Evolutionary conservation across 495 filamentous ascomycete species (phyloP), one percentile per base, ranked within the genome.

Genomic region (Bacidia gigantensis): DNA sequence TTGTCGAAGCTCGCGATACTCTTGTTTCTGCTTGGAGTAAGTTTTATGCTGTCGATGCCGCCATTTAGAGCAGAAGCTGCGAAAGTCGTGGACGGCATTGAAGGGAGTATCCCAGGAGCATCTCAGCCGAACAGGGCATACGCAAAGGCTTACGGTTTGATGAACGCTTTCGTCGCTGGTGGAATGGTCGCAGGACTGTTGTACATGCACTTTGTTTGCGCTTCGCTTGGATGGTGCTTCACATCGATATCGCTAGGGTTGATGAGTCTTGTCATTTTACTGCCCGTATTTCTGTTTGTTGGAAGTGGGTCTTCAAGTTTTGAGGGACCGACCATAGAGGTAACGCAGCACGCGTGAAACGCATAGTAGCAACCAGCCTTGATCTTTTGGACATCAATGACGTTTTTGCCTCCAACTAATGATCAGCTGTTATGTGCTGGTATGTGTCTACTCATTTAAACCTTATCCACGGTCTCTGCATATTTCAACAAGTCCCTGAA

Each of bases 391-490:
- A n/a, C n/a, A n/a, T n/a, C n/a, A n/a, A n/a, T n/a, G n/a, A n/a
- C n/a, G n/a, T n/a, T n/a, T n/a, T n/a, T n/a, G n/a, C n/a, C n/a
- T n/a, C n/a, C n/a, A n/a, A n/a, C n/a, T n/a, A n/a, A n/a, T n/a
- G n/a, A n/a, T n/a, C n/a, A n/a, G n/a, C n/a, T n/a, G n/a, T n/a
- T n/a, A n/a, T n/a, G n/a, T n/a, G n/a, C n/a, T n/a, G n/a, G n/a
- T n/a, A n/a, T n/a, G n/a, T n/a, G n/a, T n/a, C n/a, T n/a, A n/a
- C n/a, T n/a, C n/a, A n/a, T n/a, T 35, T 35, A 35, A 5, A 35
- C 29, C 29, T 35, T 35, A 35, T 44, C 41, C 17, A 44, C 20
- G 9, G 7, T 22, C 7, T 44, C 41, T 63, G 45, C 43, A n/a
- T 32, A 12, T 26, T 39, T 17, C n/a, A 56, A 14, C 26, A 49